Conservation (phyloP, 2,329 filamentous ascomycete genomes). For the Xylaria sp. region DNA sequence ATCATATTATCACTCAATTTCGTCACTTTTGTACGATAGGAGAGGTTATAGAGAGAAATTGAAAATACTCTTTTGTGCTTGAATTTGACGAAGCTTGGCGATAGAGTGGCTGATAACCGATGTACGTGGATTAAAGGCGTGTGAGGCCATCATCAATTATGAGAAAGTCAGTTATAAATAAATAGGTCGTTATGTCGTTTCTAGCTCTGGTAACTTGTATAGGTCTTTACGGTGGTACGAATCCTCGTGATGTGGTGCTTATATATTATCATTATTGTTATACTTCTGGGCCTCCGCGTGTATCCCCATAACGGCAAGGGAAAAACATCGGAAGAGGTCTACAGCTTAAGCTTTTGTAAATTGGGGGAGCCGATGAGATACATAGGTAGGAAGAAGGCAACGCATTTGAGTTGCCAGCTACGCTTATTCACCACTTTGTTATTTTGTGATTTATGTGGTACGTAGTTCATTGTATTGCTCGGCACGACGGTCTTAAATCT, state of each 20-base stretch:
- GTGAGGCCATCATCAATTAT: neutral
- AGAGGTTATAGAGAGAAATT: no score
- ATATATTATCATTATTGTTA: neutral
- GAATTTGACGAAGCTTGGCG: neutral
- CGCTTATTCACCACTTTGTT: no score
- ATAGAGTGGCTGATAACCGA: neutral
- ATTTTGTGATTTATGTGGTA: neutral
- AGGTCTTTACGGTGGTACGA: neutral
- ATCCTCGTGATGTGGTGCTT: neutral
- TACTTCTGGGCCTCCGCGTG: neutral
- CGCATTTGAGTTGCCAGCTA: neutral
- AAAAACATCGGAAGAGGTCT: neutral
- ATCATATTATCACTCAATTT: neutral
- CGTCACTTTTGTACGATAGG: neutral
- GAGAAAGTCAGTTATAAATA: no score
- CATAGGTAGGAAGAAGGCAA: neutral
- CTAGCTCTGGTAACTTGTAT: neutral
- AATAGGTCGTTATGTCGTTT: neutral
- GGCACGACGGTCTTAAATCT: no score
- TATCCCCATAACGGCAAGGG: neutral
- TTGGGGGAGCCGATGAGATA: neutral
- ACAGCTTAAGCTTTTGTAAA: neutral
- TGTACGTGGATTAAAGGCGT: neutral
- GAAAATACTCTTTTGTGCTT: no score
- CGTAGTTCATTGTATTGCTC: no score